Percentiles rank a stretch among this genome's conserved stretches.
Evolutionary conservation across 1,284 basidiomycete genomes (phyloP).

Genomic region (Papiliotrema terrestris): DNA sequence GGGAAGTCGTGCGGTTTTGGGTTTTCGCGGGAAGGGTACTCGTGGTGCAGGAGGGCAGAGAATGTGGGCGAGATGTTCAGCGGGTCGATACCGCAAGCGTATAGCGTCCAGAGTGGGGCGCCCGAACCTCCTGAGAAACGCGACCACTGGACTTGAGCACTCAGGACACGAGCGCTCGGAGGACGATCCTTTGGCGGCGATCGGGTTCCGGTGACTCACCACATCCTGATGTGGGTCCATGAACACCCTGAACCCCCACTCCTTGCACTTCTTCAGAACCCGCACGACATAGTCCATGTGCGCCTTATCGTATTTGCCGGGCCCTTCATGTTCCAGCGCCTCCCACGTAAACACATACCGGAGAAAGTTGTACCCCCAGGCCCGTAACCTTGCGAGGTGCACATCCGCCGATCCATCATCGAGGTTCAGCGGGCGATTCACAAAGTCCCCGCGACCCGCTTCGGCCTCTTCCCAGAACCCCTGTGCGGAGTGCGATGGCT

Average conservation of each 20-base stretch:
- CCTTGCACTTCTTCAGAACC: constrained; percentile 84
- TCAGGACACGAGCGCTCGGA: too few species aligned
- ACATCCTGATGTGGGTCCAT: constrained; percentile 97
- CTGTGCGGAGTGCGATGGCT: constrained; percentile 64
- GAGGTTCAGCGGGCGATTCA: constrained; percentile 72
- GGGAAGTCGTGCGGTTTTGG: constrained; percentile 73
- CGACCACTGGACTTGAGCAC: constrained; percentile 69
- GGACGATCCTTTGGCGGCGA: background rate
- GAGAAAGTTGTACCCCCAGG: constrained; percentile 95
- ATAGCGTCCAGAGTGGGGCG: constrained; percentile 91
- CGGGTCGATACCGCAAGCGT: constrained; percentile 87
- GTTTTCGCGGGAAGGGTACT: constrained; percentile 62
- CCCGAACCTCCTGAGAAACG: constrained; percentile 95
- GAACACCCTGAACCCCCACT: constrained; percentile 89
- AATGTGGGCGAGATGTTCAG: constrained; percentile 78
- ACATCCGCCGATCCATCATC: constrained; percentile 50
- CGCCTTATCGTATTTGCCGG: constrained; percentile 86
- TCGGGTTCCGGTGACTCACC: constrained; percentile 66
- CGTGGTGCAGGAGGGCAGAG: constrained; percentile 80
- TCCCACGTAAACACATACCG: constrained; percentile 94
- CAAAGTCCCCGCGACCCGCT: constrained; percentile 63
- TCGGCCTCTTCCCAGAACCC: constrained; percentile 89
- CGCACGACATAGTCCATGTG: constrained; percentile 90
- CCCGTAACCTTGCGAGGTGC: constrained; percentile 78
- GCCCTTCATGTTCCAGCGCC: constrained; percentile 85